Conservation (phyloP, 192 early-diverging fungal genomes). For the Mortierella hygrophila region DNA sequence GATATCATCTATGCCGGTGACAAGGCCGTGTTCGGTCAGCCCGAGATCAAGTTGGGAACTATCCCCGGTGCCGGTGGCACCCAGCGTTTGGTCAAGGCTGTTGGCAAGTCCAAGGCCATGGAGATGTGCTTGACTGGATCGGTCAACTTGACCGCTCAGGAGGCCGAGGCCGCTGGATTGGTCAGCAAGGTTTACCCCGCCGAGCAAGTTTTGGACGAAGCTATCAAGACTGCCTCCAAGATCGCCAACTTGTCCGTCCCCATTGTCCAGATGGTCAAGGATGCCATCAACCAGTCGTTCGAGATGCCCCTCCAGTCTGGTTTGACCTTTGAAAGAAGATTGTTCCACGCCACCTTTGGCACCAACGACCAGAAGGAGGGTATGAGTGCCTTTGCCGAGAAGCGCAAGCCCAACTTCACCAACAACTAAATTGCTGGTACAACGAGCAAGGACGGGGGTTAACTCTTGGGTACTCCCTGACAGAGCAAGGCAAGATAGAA, state of each 20-base stretch:
- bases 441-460: neutral
- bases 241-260: slow-evolving; percentile 91
- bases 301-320: slow-evolving; percentile 90
- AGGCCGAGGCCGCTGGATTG: slow-evolving; percentile 88
- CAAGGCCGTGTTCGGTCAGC: slow-evolving; percentile 96
- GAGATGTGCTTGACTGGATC: slow-evolving; percentile 93
- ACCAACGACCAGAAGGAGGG: slow-evolving; percentile 97
- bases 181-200: slow-evolving; percentile 93
- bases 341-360: slow-evolving; percentile 94
- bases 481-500: neutral
- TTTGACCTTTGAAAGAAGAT: slow-evolving; percentile 89
- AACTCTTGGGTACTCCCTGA: neutral
- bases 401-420: slow-evolving; percentile 89
- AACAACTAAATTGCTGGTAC: slow-evolving; percentile 73
- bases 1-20: slow-evolving; percentile 99
- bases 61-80: slow-evolving; percentile 93
- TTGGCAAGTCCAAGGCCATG: slow-evolving; percentile 99
- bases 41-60: slow-evolving; percentile 98
- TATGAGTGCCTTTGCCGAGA: slow-evolving; percentile 94
- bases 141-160: slow-evolving; percentile 84
- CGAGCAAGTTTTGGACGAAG: slow-evolving; percentile 87
- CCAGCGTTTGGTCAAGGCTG: slow-evolving; percentile 88
- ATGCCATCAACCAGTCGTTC: slow-evolving; percentile 95
- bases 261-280: slow-evolving; percentile 94
- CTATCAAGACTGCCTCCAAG: slow-evolving; percentile 88